Percentiles rank a stretch among this genome's conserved stretches.
phyloP scores from a whole-genome alignment of 352 stramenopile species.

The Plasmopara muralis region DNA sequence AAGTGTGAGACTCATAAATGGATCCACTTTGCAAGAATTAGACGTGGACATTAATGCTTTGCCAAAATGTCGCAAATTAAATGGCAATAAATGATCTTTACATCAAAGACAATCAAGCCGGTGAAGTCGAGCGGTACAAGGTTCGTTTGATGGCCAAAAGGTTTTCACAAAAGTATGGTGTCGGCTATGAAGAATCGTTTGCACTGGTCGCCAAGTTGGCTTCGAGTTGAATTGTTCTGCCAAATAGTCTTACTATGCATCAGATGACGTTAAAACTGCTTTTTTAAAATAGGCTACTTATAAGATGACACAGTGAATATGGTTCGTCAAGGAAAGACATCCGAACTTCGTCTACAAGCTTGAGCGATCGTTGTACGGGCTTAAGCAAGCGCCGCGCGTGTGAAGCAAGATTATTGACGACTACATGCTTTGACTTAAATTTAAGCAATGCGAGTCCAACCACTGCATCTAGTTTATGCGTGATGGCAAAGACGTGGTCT shows the following conservation, averaged over 20 bases:
- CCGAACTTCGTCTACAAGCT: conserved; percentile 3
- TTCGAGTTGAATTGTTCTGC: not conserved
- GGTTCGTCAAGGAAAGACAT: not conserved
- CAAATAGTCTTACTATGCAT: not conserved
- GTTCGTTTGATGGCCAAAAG: not conserved
- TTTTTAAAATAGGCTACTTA: too few species aligned
- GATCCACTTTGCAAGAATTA: not conserved
- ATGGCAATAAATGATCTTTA: not conserved
- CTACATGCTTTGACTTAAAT: not conserved
- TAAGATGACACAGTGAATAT: conserved; percentile 7
- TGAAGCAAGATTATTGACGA: not conserved
- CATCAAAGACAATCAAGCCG: not conserved
- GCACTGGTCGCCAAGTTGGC: not conserved
- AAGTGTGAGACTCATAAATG: not conserved
- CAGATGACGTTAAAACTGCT: conserved; percentile 24
- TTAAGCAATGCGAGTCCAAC: not conserved
- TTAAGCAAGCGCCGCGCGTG: not conserved
- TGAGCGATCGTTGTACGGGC: not conserved
- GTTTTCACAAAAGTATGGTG: not conserved
- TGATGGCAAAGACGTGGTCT: not conserved
- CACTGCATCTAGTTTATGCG: not conserved
- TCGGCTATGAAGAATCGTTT: not conserved
- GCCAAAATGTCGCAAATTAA: not conserved
- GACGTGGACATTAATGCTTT: not conserved
- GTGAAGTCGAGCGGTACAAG: not conserved